A percentile compares a stretch with the other conserved stretches of the same genome.
Conservation (phyloP, 352 stramenopile species). For the Phytophthora pisi region DNA sequence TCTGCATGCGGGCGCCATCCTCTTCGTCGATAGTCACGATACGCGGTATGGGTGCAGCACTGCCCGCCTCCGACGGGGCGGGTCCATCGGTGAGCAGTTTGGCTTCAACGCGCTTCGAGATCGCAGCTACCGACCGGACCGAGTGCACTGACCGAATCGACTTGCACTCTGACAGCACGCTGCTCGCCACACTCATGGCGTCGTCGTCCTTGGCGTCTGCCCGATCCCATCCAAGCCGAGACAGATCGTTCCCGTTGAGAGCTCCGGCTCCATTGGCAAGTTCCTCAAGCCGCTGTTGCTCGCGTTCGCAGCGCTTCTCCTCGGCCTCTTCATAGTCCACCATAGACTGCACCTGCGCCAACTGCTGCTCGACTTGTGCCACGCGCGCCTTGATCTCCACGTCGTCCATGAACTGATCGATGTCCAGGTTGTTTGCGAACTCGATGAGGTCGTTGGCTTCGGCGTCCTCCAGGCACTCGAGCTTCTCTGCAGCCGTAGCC, state of each 20-base stretch:
- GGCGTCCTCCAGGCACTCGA: constrained; percentile 70
- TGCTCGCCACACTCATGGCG: constrained; percentile 66
- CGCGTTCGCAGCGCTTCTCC: constrained; percentile 81
- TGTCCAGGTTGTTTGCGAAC: constrained; percentile 94
- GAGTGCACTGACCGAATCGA: constrained; percentile 89
- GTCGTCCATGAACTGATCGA: constrained; percentile 95
- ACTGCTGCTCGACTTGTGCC: constrained; percentile 89
- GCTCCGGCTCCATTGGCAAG: constrained; percentile 33
- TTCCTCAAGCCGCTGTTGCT: constrained; percentile 80
- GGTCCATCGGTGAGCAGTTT: constrained; percentile 50
- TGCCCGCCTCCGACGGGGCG: constrained; percentile 30
- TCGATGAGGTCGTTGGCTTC: constrained; percentile 93
- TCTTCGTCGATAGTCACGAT: constrained; percentile 92
- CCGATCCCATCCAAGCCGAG: constrained; percentile 44
- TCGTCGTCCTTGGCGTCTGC: constrained; percentile 60
- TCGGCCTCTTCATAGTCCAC: constrained; percentile 79
- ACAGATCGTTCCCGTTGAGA: constrained; percentile 62
- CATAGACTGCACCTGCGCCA: constrained; percentile 88
- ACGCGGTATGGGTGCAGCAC: constrained; percentile 55
- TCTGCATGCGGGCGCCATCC: constrained; percentile 82
- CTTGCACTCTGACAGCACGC: constrained; percentile 86
- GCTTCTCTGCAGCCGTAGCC: constrained; percentile 78
- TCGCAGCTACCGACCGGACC: constrained; percentile 72
- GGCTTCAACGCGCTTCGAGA: constrained; percentile 74
- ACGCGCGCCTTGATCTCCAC: constrained; percentile 85